Evolutionary conservation across 192 early-diverging fungal genomes (phyloP).

Genomic region (Backusella mclennaniae): DNA sequence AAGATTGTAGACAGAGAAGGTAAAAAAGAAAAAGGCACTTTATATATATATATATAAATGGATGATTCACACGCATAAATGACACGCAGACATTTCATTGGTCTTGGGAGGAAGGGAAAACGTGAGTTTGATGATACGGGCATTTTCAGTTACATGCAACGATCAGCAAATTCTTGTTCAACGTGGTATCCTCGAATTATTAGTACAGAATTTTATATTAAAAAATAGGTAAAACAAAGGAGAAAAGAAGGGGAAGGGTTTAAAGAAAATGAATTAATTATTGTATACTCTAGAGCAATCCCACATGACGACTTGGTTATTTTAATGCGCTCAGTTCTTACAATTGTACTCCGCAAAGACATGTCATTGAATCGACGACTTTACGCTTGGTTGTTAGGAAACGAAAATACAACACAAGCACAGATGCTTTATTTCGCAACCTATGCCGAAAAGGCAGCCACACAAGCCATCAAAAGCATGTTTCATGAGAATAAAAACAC

Average conservation of each 20-base stretch:
- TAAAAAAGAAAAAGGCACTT: conserved; percentile 13
- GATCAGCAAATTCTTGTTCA: conserved; percentile 83
- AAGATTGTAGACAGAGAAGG: conserved; percentile 65
- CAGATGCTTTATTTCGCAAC: conserved; percentile 52
- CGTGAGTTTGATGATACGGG: conserved; percentile 68
- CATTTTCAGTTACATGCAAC: conserved; percentile 65
- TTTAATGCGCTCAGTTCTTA: conserved; percentile 69
- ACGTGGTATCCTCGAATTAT: conserved; percentile 78
- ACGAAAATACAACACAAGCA: conserved; percentile 23
- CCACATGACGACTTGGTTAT: conserved; percentile 63
- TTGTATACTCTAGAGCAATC: conserved; percentile 44
- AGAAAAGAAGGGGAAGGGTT: background rate
- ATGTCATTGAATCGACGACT: conserved; percentile 92
- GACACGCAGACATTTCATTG: conserved; percentile 56
- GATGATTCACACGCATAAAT: background rate
- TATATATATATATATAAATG: background rate
- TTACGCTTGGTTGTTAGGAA: conserved; percentile 88
- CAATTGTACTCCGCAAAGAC: conserved; percentile 85
- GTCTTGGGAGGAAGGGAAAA: conserved; percentile 62
- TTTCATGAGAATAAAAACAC: conserved; percentile 28
- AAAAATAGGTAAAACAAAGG: conserved; percentile 44
- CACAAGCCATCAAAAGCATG: conserved; percentile 56
- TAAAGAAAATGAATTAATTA: background rate
- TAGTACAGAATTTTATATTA: conserved; percentile 71
- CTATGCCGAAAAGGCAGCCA: conserved; percentile 49